Base-by-base conservation (phyloP, 768 basidiomycete species). In the Pholiota molesta region DNA sequence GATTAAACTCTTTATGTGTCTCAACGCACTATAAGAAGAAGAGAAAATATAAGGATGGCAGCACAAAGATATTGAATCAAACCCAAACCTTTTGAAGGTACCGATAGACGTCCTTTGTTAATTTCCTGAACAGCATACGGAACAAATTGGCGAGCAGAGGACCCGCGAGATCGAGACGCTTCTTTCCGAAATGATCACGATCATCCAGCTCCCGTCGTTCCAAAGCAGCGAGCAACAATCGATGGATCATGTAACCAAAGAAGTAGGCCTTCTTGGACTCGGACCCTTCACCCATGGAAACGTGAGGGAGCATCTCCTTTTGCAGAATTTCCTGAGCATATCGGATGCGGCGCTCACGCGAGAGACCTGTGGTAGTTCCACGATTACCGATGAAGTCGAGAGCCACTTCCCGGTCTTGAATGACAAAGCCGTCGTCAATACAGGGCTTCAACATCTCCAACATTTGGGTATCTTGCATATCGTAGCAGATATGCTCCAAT, bases 211-310 rank as follows among this genome's bases (percentile, higher is more conserved):
- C 97, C 68, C 97, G 83, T 49, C 97, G 84, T 72, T 98, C 96
- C 68, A 99, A 75, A 13, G 95, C 95, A 23, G 97, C 97, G 19
- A 97, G 86, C 0, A 98, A 79, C 28, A 99, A 83, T 63, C 97
- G 90, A 76, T 99, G 97, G 33, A 98, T 94, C 97, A 99, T 99
- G 77, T 99, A 99, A 10, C 97, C 97, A 65, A 99, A 95, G 84
- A 99, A 99, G 77, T 95, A 99, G 1, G 97, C 97, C 75, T 99
- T 99, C 81, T 97, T 97, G 26, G 93, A 95, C 76, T 97, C 94
- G 6, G 94, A 95, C 5, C 95, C 95, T 74, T 97, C 95, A 1
- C 89, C 86, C 89, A 95, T 96, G 2, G 96, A 95, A 23, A 99
- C 90, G 70, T 99, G 97, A 0, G 97, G 97, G 49, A 99, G 74